Conservation (phyloP, 2,329 filamentous ascomycete species). For the Cladorrhinum sp. region DNA sequence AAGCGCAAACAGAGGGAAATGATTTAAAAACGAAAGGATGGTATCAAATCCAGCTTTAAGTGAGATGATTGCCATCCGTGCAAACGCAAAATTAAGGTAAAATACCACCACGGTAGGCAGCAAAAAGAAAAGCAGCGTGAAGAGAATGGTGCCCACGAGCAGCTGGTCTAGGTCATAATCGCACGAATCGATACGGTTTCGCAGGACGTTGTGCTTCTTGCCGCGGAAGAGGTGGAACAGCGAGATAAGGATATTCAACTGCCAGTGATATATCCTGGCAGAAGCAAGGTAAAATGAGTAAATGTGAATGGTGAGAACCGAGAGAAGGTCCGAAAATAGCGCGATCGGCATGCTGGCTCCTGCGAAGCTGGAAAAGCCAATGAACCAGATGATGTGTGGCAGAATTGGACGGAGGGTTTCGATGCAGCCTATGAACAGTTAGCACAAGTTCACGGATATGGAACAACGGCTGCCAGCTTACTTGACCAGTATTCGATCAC, state of each 20-base stretch:
- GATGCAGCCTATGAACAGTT: conserved; percentile 60
- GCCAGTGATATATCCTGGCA: conserved; percentile 97
- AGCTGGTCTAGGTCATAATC: conserved; percentile 98
- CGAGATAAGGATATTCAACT: conserved; percentile 91
- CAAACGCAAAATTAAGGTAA: conserved; percentile 92
- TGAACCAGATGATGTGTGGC: conserved; percentile 85
- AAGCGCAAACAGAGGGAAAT: conserved; percentile 93
- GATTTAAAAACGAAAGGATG: conserved; percentile 87
- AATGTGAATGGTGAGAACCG: conserved; percentile 88
- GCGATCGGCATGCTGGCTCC: conserved; percentile 97
- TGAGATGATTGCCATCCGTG: conserved; percentile 90
- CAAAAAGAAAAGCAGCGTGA: conserved; percentile 91
- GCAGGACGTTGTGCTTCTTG: conserved; percentile 94
- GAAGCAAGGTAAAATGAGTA: conserved; percentile 98
- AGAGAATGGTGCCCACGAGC: conserved; percentile 91
- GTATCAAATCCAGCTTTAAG: conserved; percentile 91
- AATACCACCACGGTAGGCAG: conserved; percentile 94
- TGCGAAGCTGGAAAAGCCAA: conserved; percentile 91
- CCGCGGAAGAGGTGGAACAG: conserved; percentile 98
- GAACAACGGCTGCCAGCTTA: conserved; percentile 40
- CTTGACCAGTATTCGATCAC: conserved; percentile 98
- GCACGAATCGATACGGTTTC: conserved; percentile 97
- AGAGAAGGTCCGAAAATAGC: conserved; percentile 89
- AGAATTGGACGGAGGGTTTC: conserved; percentile 72
- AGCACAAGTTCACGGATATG: conserved; percentile 23